phyloP scores from a whole-genome alignment of 169 alveolate genomes.

The Eimeria falciformis region DNA sequence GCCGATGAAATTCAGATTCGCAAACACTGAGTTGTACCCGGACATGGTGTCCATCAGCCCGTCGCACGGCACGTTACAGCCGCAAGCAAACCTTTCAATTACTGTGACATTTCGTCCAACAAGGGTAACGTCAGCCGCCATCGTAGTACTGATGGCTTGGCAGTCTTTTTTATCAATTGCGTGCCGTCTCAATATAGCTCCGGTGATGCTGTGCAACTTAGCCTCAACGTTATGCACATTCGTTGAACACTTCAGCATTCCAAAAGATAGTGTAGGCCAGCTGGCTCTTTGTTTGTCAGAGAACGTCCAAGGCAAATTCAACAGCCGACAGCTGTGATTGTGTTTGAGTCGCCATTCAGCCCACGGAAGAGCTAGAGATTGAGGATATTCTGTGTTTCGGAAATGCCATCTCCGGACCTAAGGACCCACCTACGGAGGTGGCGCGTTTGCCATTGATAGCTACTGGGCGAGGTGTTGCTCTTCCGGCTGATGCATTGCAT shows the following conservation, averaged over 20 bases:
- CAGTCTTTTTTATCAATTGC: too few relatives aligned
- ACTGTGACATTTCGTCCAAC: slow-evolving; percentile 69
- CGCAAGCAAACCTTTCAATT: slow-evolving; percentile 64
- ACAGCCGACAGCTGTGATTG: too few relatives aligned
- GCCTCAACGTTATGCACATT: too few relatives aligned
- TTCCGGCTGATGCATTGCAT: slow-evolving; percentile 71
- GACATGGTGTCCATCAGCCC: slow-evolving; percentile 67
- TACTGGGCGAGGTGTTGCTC: slow-evolving; percentile 64
- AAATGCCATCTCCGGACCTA: background rate
- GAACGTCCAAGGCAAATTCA: too few relatives aligned
- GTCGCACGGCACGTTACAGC: slow-evolving; percentile 68
- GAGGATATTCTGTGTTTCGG: slow-evolving; percentile 63
- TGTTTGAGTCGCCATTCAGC: slow-evolving; percentile 35
- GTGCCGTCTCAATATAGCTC: too few relatives aligned
- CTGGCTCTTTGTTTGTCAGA: too few relatives aligned
- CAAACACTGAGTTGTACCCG: slow-evolving; percentile 17
- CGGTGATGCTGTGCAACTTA: too few relatives aligned
- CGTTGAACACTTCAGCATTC: too few relatives aligned
- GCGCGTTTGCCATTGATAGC: slow-evolving; percentile 66
- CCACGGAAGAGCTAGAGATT: slow-evolving; percentile 57
- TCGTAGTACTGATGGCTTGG: too few relatives aligned
- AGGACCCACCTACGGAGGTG: slow-evolving; percentile 44
- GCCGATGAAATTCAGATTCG: slow-evolving; percentile 73
- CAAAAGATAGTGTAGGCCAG: too few relatives aligned
- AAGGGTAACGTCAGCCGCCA: too few relatives aligned